Base-by-base conservation (phyloP, 148 eudicot species). In the Nepenthes mirabilis region DNA sequence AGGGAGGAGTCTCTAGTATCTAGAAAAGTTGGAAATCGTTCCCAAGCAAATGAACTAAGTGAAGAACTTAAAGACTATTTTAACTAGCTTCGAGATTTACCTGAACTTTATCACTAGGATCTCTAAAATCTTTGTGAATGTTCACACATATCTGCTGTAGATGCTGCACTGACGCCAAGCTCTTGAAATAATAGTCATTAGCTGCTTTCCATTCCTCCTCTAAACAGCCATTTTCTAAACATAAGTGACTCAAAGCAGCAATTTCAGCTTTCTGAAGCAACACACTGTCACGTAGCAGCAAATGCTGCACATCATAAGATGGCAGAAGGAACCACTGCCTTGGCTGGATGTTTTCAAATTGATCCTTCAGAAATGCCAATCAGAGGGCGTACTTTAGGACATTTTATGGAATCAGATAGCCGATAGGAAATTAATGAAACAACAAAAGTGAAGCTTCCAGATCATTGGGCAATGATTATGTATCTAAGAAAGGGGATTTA, bases 291-390 rank as follows among this genome's bases (percentile, higher is more conserved):
- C 65, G 72, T 58, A 64, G 74, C 76, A 94, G 72, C 76, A 94
- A 85, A 84, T 94, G 97, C 57, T 74, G 65, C 68, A 80, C 74
- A 47, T 84, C 76, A 64, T 82, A 89, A 55, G 97, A 83, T 62
- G 99, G 95, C 74, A 82, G 80, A 74, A 84, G 79, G 66, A 87
- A 75, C 97, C 99, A 89, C 73, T 74, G 72, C 52, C 55, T 66
- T 55, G 87, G 72, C 48, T 76, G 72, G 51, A 71, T 60, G 52
- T 69, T 60, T 47, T 64, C 59, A 33, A 59, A 62, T 63, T 77
- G 78, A 64, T 70, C 86, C 98, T 86, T 66, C 75, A 75, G 10
- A 36, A 35, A 49, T 40, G 6, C 45, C 45, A 40, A 40, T 40
- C 8, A 12, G 2, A 11, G 55, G 23, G 11, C 55, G n/a, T 32